phyloP scores from a whole-genome alignment of 495 filamentous ascomycete genomes.

The Penicillium lagena region DNA sequence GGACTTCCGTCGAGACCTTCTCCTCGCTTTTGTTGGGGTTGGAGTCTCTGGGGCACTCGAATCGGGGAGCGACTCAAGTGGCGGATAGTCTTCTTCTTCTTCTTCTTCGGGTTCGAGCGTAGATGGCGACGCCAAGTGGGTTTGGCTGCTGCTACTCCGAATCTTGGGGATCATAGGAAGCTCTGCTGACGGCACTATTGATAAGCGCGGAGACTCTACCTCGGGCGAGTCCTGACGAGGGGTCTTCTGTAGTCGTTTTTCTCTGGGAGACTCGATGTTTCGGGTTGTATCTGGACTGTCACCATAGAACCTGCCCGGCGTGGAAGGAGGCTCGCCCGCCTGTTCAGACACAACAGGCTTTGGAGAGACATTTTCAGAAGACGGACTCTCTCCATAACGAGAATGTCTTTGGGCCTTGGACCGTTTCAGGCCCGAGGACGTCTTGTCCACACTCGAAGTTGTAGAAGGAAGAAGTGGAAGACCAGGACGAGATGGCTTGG shows the following conservation, averaged over 20 bases:
- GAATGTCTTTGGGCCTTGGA: conserved; percentile 49
- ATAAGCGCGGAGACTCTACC: conserved; percentile 37
- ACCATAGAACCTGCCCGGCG: conserved; percentile 17
- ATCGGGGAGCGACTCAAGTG: conserved; percentile 18
- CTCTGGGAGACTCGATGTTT: conserved; percentile 4
- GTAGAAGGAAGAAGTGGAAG: conserved; percentile 23
- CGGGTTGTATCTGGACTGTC: conserved; percentile 5
- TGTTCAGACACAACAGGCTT: conserved; percentile 9
- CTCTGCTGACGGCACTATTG: conserved; percentile 51
- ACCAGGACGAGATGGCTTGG: conserved; percentile 13
- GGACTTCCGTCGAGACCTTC: conserved; percentile 24
- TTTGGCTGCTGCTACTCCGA: conserved; percentile 34
- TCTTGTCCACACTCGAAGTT: conserved; percentile 16
- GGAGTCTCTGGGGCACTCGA: conserved; percentile 21
- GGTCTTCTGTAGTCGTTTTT: conserved; percentile 12
- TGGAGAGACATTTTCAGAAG: conserved; percentile 19
- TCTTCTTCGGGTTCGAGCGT: conserved; percentile 18
- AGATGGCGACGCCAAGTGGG: conserved; percentile 21
- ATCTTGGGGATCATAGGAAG: conserved; percentile 54
- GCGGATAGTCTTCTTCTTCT: conserved; percentile 35
- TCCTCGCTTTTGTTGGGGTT: conserved; percentile 30
- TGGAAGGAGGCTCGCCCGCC: conserved; percentile 4
- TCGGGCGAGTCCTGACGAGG: conserved; percentile 17
- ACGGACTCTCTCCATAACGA: conserved; percentile 34
- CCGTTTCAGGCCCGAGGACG: conserved; percentile 41